Evolutionary conservation across 768 basidiomycete genomes (phyloP), one percentile per base, ranked within the genome.

Genomic region (Hirschioporus abietinus): DNA sequence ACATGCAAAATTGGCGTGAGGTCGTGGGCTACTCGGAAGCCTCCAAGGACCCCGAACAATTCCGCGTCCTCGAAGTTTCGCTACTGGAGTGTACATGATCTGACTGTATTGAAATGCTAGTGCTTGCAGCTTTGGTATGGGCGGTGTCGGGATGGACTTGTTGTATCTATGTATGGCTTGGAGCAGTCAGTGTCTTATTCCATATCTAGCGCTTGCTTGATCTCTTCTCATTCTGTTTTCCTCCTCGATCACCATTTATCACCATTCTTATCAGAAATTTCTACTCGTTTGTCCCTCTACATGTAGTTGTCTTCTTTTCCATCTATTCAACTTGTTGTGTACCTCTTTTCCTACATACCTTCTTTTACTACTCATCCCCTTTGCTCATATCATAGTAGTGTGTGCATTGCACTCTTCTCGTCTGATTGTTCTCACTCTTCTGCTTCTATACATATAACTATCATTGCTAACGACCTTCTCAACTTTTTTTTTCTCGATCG

Each of bases 1-100:
- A 91, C 68, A 77, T 81, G 10, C 83, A 84, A 71, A 92, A 93
- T 77, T 95, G 93, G 93, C 80, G 91, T 66, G 90, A 90, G 72
- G 77, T 87, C 57, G 85, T 93, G 60, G 89, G 88, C 25, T 94
- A 91, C 89, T 86, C 87, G 9, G 93, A 94, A 76, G 84, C 88
- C 72, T 88, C 88, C 65, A 92, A 92, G 74, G 92, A 93, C 68
- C 72, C 86, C 23, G 78, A 83, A 18, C 78, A 88, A 75, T 93
- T 94, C 79, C 86, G 92, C 27, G 85, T 95, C 62, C 76, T 94
- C 72, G 92, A 95, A 77, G 88, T 86, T 17, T 89, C 91, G 3
- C 82, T 93, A 52, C 80, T 93, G 71, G 92, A 95, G 79, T 82
- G 92, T 64, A 78, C 80, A 63, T 90, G 75, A 74, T 3, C 12